A percentile compares a stretch with the other conserved stretches of the same genome.
phyloP scores from a whole-genome alignment of 495 filamentous ascomycete genomes.

The Niebla homalea region DNA sequence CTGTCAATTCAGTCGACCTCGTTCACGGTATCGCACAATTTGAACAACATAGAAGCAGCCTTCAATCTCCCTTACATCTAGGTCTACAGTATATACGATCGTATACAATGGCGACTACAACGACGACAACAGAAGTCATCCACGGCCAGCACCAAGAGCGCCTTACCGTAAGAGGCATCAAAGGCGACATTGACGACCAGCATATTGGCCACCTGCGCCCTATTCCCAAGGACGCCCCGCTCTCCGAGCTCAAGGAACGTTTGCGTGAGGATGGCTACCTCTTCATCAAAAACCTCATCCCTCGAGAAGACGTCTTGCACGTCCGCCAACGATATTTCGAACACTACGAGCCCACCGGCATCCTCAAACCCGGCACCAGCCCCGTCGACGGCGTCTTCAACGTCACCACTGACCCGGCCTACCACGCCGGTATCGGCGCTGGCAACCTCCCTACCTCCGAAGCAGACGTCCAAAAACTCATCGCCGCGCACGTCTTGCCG shows the following conservation, averaged over 20 bases:
- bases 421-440: slow-evolving; percentile 46
- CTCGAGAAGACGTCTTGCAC: slow-evolving; percentile 41
- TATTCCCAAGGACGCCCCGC: slow-evolving; percentile 21
- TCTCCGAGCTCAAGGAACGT: slow-evolving; percentile 33
- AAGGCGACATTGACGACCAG: not conserved
- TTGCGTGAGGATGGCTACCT: slow-evolving; percentile 47
- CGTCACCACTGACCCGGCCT: slow-evolving; percentile 27
- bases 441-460: slow-evolving; percentile 6
- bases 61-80: too few relatives aligned
- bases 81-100: too few relatives aligned
- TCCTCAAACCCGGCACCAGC: slow-evolving; percentile 34
- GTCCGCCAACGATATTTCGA: slow-evolving; percentile 45
- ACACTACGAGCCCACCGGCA: slow-evolving; percentile 37
- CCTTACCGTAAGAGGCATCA: slow-evolving; percentile 1
- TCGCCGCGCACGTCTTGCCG: slow-evolving; percentile 15
- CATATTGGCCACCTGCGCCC: slow-evolving; percentile 9
- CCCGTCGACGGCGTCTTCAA: slow-evolving; percentile 42
- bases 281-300: slow-evolving; percentile 45
- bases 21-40: too few relatives aligned
- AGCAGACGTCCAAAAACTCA: slow-evolving; percentile 9
- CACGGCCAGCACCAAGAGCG: not conserved
- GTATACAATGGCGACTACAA: not conserved
- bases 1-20: too few relatives aligned
- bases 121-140: not conserved
- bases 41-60: too few relatives aligned